These are phyloP conservation scores for Chlorencoelia australis DNA, from an alignment of 2,329 filamentous ascomycete species.

Conservation along the genomic window DNA sequence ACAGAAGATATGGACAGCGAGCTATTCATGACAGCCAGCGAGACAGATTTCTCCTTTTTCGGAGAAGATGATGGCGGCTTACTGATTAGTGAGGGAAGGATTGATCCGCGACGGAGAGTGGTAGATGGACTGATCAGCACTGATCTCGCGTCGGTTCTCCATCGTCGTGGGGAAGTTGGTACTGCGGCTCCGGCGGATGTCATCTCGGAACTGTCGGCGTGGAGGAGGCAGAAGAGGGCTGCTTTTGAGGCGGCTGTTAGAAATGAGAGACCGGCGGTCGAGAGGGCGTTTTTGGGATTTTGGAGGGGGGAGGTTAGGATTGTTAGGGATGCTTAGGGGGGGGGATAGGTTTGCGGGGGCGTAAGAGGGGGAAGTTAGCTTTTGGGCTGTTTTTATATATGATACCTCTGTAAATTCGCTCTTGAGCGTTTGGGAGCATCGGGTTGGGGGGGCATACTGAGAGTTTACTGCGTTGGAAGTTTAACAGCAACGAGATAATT, in stretches of 20 bases:
- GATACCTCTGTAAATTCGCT: too few species aligned
- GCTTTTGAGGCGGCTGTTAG: constrained; percentile 6
- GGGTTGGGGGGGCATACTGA: too few species aligned
- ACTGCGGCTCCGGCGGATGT: constrained; percentile 9
- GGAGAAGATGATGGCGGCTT: constrained; percentile 14
- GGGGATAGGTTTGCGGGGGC: too few species aligned
- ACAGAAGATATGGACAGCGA: constrained; percentile 16
- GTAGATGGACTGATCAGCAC: constrained; percentile 7
- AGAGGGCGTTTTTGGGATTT: constrained; percentile 12
- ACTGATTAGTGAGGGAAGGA: constrained; percentile 12
- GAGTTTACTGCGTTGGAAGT: too few species aligned
- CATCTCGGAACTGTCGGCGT: constrained; percentile 9
- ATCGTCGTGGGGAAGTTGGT: background rate
- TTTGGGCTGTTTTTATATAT: too few species aligned
- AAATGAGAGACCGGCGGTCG: background rate
- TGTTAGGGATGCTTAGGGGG: constrained; percentile 6
- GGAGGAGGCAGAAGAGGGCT: constrained; percentile 11
- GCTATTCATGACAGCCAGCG: constrained; percentile 11
- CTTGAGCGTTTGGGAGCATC: too few species aligned
- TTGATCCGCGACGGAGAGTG: constrained; percentile 4
- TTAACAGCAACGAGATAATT: too few species aligned
- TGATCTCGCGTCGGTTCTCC: background rate
- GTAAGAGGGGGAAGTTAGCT: too few species aligned
- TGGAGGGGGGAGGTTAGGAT: constrained; percentile 17
- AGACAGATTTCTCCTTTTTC: constrained; percentile 16